Evolutionary conservation across 495 filamentous ascomycete genomes (phyloP).

Genomic region (Aspergillus incahuasiensis): DNA sequence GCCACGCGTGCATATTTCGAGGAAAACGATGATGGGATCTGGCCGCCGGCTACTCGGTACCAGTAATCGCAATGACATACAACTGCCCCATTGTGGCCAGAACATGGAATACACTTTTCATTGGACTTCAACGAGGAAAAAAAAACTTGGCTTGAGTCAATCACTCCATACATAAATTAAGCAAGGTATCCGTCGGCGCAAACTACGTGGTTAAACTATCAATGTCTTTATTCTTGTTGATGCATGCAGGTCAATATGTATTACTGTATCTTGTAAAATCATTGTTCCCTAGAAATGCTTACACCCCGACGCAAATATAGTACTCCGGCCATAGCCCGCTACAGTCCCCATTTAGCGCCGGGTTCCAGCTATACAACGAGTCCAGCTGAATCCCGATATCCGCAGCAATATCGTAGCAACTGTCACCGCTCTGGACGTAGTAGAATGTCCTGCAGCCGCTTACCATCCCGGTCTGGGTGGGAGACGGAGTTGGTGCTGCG

Average conservation of each 20-base stretch:
- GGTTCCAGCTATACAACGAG: not conserved
- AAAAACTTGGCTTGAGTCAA: too few species aligned
- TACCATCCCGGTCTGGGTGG: conserved; percentile 4
- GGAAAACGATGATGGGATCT: conserved; percentile 10
- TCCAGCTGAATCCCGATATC: not conserved
- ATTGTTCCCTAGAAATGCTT: too few species aligned
- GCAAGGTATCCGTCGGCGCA: too few species aligned
- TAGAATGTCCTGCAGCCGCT: not conserved
- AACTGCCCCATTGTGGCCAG: too few species aligned
- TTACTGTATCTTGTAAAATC: too few species aligned
- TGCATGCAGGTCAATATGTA: too few species aligned
- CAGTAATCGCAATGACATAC: too few species aligned
- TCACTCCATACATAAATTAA: too few species aligned
- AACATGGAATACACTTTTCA: too few species aligned
- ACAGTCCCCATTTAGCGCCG: not conserved
- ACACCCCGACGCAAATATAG: not conserved
- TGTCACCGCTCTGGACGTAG: not conserved
- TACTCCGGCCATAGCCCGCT: conserved; percentile 1
- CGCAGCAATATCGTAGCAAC: not conserved
- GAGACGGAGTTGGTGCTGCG: not conserved
- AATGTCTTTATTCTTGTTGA: too few species aligned
- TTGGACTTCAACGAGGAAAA: too few species aligned
- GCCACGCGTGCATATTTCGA: not conserved
- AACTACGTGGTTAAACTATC: too few species aligned
- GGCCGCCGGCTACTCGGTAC: conserved; percentile 14